Evolutionary conservation across 2,329 filamentous ascomycete species (phyloP).

Genomic region (Plenodomus biglobosus): DNA sequence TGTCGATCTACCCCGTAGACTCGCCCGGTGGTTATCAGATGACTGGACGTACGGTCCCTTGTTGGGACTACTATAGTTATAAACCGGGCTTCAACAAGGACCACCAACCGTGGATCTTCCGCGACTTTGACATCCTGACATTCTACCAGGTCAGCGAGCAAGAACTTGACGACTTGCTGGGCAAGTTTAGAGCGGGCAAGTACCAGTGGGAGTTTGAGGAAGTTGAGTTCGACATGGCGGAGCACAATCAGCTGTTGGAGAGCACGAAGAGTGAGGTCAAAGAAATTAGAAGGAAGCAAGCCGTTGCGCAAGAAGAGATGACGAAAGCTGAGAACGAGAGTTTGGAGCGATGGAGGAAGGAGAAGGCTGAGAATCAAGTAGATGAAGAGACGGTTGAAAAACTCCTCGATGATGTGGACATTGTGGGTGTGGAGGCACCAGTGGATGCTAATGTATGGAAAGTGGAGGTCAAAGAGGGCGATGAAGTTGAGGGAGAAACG

Average conservation of each 20-base stretch:
- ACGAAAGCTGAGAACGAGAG: slow-evolving; percentile 52
- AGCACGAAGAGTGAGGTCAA: slow-evolving; percentile 53
- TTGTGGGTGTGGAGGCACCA: slow-evolving; percentile 46
- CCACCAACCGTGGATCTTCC: slow-evolving; percentile 56
- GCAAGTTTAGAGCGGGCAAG: slow-evolving; percentile 52
- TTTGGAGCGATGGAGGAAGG: slow-evolving; percentile 47
- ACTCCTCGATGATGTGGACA: slow-evolving; percentile 49
- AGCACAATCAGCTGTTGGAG: slow-evolving; percentile 54
- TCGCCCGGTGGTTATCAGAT: slow-evolving; percentile 60
- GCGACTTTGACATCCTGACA: slow-evolving; percentile 59
- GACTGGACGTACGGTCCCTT: slow-evolving; percentile 56
- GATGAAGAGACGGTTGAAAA: slow-evolving; percentile 54
- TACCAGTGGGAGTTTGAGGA: slow-evolving; percentile 57
- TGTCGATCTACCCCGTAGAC: slow-evolving; percentile 59
- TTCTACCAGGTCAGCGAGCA: slow-evolving; percentile 57
- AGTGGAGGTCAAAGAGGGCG: slow-evolving; percentile 45
- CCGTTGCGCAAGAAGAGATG: slow-evolving; percentile 52
- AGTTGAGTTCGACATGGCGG: slow-evolving; percentile 57
- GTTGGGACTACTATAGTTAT: slow-evolving; percentile 56
- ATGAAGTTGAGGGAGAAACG: slow-evolving; percentile 37
- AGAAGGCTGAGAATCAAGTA: slow-evolving; percentile 48
- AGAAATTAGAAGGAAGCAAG: slow-evolving; percentile 50
- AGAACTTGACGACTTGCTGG: slow-evolving; percentile 54
- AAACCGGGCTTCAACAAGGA: slow-evolving; percentile 51
- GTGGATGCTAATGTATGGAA: slow-evolving; percentile 53